Evolutionary conservation across 2,329 filamentous ascomycete genomes (phyloP), one percentile per base, ranked within the genome.

Genomic region (Penicillium aurantiogriseum): DNA sequence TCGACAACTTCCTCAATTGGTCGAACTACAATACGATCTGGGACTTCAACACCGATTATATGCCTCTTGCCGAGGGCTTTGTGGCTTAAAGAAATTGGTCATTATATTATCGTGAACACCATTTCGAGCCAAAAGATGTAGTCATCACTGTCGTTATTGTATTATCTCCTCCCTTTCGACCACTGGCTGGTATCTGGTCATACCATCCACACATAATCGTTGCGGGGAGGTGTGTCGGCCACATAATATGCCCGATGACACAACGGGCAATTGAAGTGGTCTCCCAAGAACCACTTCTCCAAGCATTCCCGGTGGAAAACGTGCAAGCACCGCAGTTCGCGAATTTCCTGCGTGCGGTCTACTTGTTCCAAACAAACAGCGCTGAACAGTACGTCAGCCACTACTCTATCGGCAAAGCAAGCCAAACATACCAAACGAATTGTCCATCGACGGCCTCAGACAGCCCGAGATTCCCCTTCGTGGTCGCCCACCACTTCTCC

Each of bases 301-400:
- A 76, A 59, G 51, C 74, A 76, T 51, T 75, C 73, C 25, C 70
- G 68, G 54, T 76, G 74, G 52, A 76, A 76, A 19, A 76, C 72
- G 52, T 76, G 74, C 56, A 73, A 61, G 50, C 74, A 76, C 53
- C 69, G 71, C 51, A 76, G 58, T 52, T 76, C 72, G 27, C 71
- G 69, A 50, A 76, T 75, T 33, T 74, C 68, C 31, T 76, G 69
- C 4, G 62, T 63, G 35, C 65, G 71, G 13, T 67, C 63, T 35
- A 76, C 74, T 27, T 70, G 68, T 7, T 76, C 74, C n/a, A 76
- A 64, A 49, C 74, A 76, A 36, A 76, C 68, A 4, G 69, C 74
- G 56, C 74, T 76, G 54, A 15, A 25, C 33, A 39, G 23, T 11
- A 42, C 13, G 21, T 35, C 27, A 46, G 54, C 57, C 19, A 53